A percentile compares a stretch with the other conserved stretches of the same genome.
Evolutionary conservation across 2,329 filamentous ascomycete species (phyloP).

Genomic region (Knoxdaviesia proteae): DNA sequence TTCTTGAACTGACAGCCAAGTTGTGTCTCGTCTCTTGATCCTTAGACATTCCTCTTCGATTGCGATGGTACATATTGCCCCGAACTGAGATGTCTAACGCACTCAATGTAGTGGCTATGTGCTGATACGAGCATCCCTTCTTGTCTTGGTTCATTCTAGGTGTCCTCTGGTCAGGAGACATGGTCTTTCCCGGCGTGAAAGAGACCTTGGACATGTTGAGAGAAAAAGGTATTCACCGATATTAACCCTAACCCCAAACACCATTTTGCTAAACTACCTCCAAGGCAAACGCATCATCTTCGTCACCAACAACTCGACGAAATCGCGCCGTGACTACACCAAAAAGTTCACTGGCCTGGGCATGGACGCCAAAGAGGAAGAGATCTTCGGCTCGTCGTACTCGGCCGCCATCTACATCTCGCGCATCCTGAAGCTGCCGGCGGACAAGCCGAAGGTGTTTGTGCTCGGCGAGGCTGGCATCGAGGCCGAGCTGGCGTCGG

Average conservation of each 20-base stretch:
- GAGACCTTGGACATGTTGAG: conserved; percentile 72
- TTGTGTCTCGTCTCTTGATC: no score
- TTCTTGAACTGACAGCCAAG: background rate
- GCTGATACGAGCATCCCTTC: conserved; percentile 1
- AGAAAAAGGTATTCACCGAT: conserved; percentile 39
- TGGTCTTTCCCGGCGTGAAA: conserved; percentile 65
- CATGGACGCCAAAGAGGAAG: conserved; percentile 62
- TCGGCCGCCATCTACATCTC: conserved; percentile 90
- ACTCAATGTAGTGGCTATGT: background rate
- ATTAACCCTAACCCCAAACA: background rate
- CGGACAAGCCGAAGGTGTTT: conserved; percentile 78
- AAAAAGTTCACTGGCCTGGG: conserved; percentile 71
- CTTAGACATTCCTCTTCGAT: conserved; percentile 77
- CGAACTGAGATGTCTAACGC: background rate
- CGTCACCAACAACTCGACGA: conserved; percentile 97
- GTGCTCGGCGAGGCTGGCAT: conserved; percentile 83
- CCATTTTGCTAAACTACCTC: conserved; percentile 2
- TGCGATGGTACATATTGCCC: conserved; percentile 56
- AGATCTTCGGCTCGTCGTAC: conserved; percentile 93
- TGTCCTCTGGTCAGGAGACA: conserved; percentile 90
- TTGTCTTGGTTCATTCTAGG: conserved; percentile 26
- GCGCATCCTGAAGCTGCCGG: conserved; percentile 62
- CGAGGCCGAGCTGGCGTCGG: conserved; percentile 65
- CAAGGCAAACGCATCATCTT: conserved; percentile 82
- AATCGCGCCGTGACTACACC: conserved; percentile 78